Conservation (phyloP, 192 early-diverging fungal genomes). For the Dissophora ornata region DNA sequence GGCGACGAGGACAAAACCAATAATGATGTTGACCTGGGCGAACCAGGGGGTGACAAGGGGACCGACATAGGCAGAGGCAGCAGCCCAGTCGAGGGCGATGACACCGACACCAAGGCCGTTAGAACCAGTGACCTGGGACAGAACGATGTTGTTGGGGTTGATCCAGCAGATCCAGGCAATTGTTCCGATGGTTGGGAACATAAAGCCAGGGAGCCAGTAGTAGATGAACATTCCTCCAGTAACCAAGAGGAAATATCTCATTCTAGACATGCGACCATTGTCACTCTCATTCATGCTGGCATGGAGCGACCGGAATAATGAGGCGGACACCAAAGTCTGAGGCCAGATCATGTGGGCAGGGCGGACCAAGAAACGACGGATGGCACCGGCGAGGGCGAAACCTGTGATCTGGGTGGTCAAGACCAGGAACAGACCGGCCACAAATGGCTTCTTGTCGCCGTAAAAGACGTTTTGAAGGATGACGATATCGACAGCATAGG, state of each 20-base stretch:
- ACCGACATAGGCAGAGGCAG: no score
- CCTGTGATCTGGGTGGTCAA: no score
- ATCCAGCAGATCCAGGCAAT: slow-evolving; percentile 64
- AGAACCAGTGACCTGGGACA: no score
- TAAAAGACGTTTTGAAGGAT: slow-evolving; percentile 62
- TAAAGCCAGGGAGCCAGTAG: slow-evolving; percentile 69
- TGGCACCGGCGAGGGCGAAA: no score
- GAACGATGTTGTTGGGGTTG: slow-evolving; percentile 52
- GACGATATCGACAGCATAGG: no score
- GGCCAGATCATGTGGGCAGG: no score
- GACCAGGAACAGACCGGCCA: no score
- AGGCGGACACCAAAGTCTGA: slow-evolving; percentile 74
- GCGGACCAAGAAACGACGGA: no score
- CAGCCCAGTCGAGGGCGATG: no score
- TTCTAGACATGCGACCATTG: slow-evolving; percentile 48
- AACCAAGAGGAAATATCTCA: slow-evolving; percentile 67
- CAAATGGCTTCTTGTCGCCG: slow-evolving; percentile 58
- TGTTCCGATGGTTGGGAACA: no score
- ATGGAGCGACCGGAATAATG: slow-evolving; percentile 81
- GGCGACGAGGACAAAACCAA: slow-evolving; percentile 58
- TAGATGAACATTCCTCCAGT: slow-evolving; percentile 63
- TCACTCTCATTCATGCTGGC: slow-evolving; percentile 8
- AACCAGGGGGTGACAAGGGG: no score
- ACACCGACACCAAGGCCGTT: slow-evolving; percentile 64
- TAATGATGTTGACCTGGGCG: slow-evolving; percentile 57